phyloP scores from a whole-genome alignment of 768 basidiomycete genomes.

The Termitomyces sp. region DNA sequence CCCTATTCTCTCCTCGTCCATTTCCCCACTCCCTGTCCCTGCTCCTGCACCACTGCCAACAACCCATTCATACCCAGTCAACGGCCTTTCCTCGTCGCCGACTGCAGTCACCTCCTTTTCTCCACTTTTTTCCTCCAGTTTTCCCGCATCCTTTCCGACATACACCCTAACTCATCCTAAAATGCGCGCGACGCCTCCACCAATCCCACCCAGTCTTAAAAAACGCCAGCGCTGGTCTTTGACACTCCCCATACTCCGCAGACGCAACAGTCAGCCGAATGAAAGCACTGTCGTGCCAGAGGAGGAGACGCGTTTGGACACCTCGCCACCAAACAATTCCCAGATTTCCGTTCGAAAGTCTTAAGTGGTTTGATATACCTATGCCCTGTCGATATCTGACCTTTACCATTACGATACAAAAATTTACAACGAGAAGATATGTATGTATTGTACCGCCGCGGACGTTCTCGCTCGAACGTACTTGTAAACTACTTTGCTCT shows the following conservation, averaged over 20 bases:
- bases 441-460: background rate
- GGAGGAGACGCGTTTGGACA: background rate
- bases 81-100: slow-evolving; percentile 11
- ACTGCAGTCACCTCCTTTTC: slow-evolving; percentile 9
- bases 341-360: background rate
- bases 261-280: slow-evolving; percentile 6
- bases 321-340: background rate
- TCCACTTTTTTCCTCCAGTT: slow-evolving; percentile 3
- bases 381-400: background rate
- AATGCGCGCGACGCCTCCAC: slow-evolving; percentile 16
- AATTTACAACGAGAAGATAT: background rate
- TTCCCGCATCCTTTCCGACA: slow-evolving; percentile 5
- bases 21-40: slow-evolving; percentile 7
- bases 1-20: slow-evolving; percentile 6
- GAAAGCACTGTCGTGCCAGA: background rate
- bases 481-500: background rate
- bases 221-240: slow-evolving; percentile 20
- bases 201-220: slow-evolving; percentile 24
- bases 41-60: slow-evolving; percentile 1
- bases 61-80: slow-evolving; percentile 4
- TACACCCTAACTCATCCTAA: slow-evolving; percentile 19
- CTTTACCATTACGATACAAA: background rate
- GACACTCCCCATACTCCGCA: slow-evolving; percentile 8
- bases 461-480: background rate
- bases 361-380: background rate